Conservation (phyloP, 352 stramenopile species). For the Globisporangium middletonii region DNA sequence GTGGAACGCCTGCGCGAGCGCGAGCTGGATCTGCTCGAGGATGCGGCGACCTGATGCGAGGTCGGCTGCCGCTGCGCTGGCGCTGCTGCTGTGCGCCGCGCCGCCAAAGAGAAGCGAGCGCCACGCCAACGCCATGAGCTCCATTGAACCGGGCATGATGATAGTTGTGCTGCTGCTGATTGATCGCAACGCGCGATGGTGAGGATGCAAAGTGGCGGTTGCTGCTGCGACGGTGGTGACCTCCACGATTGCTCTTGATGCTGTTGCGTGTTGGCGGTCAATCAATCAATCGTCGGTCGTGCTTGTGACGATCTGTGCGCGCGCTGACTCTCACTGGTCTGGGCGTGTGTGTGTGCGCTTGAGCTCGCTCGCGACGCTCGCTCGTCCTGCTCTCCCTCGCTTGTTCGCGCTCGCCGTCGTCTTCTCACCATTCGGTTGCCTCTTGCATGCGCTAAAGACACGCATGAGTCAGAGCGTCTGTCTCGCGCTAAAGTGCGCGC, state of each 20-base stretch:
- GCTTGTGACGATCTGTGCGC: too few species aligned
- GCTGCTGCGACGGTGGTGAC: not conserved
- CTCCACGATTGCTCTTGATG: too few species aligned
- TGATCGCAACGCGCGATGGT: too few species aligned
- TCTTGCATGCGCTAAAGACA: slow-evolving; percentile 16
- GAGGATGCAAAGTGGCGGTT: not conserved
- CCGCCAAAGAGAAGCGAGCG: slow-evolving; percentile 27
- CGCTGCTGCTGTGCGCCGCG: not conserved
- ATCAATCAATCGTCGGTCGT: too few species aligned
- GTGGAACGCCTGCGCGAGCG: slow-evolving; percentile 35
- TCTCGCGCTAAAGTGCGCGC: not conserved
- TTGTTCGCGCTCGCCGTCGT: not conserved
- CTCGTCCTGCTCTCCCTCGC: not conserved
- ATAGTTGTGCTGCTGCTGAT: not conserved
- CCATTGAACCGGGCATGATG: slow-evolving; percentile 18
- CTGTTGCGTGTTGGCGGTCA: too few species aligned
- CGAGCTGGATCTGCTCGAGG: slow-evolving; percentile 43
- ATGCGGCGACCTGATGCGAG: slow-evolving; percentile 25
- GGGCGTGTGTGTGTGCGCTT: not conserved
- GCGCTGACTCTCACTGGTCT: too few species aligned
- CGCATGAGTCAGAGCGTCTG: slow-evolving; percentile 10
- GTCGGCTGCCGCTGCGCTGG: slow-evolving; percentile 12
- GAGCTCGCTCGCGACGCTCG: not conserved
- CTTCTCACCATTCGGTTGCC: not conserved
- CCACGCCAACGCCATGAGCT: slow-evolving; percentile 43